Evolutionary conservation across 768 basidiomycete genomes (phyloP).

Genomic region (Pisolithus microcarpus): DNA sequence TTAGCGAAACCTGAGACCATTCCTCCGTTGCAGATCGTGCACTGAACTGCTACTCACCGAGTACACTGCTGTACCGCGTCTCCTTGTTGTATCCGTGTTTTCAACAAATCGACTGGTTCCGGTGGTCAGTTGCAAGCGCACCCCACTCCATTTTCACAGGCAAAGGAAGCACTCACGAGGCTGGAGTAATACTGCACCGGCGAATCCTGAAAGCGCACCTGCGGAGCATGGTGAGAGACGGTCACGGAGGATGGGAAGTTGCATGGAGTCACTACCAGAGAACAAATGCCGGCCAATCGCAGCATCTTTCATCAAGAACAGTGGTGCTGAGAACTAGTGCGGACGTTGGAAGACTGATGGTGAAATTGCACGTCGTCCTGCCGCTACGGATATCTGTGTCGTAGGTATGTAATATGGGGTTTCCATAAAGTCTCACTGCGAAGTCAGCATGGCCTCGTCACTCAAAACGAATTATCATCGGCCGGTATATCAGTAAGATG

Average conservation of each 20-base stretch:
- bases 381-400: no score
- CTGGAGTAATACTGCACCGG: constrained; percentile 67
- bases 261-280: constrained; percentile 12
- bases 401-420: no score
- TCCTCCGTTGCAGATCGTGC: no score
- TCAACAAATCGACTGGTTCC: constrained; percentile 72
- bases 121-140: background rate
- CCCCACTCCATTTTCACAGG: no score
- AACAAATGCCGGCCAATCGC: constrained; percentile 22
- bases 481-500: no score
- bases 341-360: no score
- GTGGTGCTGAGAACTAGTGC: no score
- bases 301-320: constrained; percentile 19
- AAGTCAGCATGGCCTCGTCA: no score
- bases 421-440: no score
- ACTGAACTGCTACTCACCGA: constrained; percentile 25
- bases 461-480: no score
- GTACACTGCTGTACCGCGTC: constrained; percentile 38
- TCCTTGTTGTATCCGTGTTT: constrained; percentile 86
- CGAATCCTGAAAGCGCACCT: constrained; percentile 77
- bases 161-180: constrained; percentile 46
- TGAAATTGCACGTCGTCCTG: no score
- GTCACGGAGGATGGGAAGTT: background rate
- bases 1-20: no score
- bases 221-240: background rate